Base-by-base conservation (phyloP, 2,329 filamentous ascomycete genomes). In the Penicillium sp. region DNA sequence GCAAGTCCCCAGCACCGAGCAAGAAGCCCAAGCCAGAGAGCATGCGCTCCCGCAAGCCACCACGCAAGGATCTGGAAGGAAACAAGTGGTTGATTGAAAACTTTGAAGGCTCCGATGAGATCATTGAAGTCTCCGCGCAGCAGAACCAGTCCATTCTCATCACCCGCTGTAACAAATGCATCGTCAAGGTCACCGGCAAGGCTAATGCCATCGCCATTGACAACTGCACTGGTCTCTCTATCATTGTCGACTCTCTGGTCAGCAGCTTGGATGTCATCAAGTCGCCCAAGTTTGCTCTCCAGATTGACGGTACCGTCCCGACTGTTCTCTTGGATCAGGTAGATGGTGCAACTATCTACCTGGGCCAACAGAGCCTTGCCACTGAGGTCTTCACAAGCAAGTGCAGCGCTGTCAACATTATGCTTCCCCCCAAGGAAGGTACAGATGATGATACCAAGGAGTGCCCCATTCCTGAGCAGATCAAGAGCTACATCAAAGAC, bases 51-150 rank as follows among this genome's bases (percentile, higher is more conserved):
- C 93, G 93, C 82, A 95, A 93, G 79, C 90, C 90, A 55, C 82
- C 90, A 11, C 89, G 87, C 75, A 92, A 90, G 82, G 89, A 90
- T 65, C 84, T 95, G 1, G 89, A 93, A 63, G 90, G 90, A 57
- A 97, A 92, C 79, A 98, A 98, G 78, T 99, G 95, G 95, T 87
- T 89, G 59, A 87, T 99, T 71, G 95, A 98, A 83, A 95, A 99
- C 81, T 98, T 87, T 72, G 95, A 99, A 55, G 91, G 89, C 62
- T 80, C 82, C 56, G 86, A 87, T 61, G 82, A 87, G 16, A 87
- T 93, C 3, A 84, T 98, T 63, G 89, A 94, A 75, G 89, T 97
- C 69, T 85, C 93, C 56, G 93, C 92, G 11, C 84, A 87, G 65
- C 87, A 96, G 73, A 87, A 88, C 49, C 95, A 99, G 66, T 96